phyloP scores from a whole-genome alignment of 352 stramenopile species.

The Phytophthora crassamura region DNA sequence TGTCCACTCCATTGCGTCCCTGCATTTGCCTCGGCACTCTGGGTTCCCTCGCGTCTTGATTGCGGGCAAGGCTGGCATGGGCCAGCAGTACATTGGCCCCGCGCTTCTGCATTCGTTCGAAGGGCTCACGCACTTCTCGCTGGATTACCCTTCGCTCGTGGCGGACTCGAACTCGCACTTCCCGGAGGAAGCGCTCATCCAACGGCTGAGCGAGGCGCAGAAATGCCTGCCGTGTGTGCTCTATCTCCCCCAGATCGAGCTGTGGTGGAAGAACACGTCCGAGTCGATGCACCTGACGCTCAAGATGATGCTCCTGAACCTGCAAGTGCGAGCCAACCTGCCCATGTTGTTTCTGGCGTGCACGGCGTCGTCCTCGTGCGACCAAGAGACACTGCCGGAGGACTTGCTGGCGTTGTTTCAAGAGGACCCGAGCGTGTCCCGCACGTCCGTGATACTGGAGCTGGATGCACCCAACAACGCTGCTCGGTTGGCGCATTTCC shows the following conservation, averaged over 20 bases:
- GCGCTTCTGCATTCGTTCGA: conserved; percentile 80
- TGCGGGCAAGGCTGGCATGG: conserved; percentile 63
- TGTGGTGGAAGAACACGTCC: conserved; percentile 79
- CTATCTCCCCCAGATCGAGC: conserved; percentile 76
- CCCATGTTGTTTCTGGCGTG: conserved; percentile 83
- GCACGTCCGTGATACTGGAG: conserved; percentile 58
- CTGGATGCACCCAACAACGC: conserved; percentile 37
- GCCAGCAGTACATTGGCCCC: conserved; percentile 72
- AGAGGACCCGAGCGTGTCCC: conserved; percentile 45
- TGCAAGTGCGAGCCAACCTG: conserved; percentile 72
- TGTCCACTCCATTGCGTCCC: conserved; percentile 32
- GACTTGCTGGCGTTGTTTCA: conserved; percentile 68
- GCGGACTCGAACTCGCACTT: conserved; percentile 69
- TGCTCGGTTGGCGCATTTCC: conserved; percentile 60
- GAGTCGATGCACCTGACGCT: conserved; percentile 78
- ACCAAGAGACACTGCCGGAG: conserved; percentile 43
- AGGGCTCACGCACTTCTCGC: conserved; percentile 75
- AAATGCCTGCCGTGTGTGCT: conserved; percentile 84
- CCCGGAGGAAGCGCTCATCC: conserved; percentile 81
- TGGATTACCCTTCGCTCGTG: conserved; percentile 84
- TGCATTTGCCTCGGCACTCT: conserved; percentile 57
- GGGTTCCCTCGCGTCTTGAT: conserved; percentile 81
- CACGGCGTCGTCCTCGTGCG: conserved; percentile 48
- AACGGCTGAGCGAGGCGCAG: conserved; percentile 72
- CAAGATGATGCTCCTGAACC: conserved; percentile 84